Evolutionary conservation across 805 yeast species (phyloP).

Genomic region (Metschnikowia reukaufii): DNA sequence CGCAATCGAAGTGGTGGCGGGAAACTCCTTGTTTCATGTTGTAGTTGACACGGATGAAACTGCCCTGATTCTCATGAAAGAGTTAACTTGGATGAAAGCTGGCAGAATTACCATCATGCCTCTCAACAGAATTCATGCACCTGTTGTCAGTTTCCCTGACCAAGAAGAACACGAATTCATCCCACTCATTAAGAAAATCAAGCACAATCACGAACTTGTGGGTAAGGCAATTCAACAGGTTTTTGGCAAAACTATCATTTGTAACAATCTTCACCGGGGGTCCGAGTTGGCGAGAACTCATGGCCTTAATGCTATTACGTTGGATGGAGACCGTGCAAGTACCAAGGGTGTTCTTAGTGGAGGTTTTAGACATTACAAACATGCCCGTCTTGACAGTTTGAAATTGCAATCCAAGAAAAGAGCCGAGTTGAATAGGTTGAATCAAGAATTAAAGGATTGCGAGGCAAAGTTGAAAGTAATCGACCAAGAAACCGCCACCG

Average conservation of each 20-base stretch:
- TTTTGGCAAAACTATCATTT: constrained; percentile 79
- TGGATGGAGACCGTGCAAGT: constrained; percentile 90
- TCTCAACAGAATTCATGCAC: constrained; percentile 60
- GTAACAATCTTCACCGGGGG: constrained; percentile 67
- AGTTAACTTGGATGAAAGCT: constrained; percentile 61
- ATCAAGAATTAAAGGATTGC: constrained; percentile 40
- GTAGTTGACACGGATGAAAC: constrained; percentile 88
- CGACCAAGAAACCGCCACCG: constrained; percentile 52
- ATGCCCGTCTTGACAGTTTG: constrained; percentile 70
- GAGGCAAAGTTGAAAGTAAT: constrained; percentile 37
- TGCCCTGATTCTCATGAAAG: constrained; percentile 76
- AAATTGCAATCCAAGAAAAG: constrained; percentile 55
- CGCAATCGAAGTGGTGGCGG: constrained; percentile 89
- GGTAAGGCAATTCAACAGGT: constrained; percentile 73
- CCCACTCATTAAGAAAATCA: constrained; percentile 75
- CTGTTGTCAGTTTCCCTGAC: constrained; percentile 55
- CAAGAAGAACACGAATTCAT: constrained; percentile 57
- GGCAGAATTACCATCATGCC: constrained; percentile 95
- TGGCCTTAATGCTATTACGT: constrained; percentile 74
- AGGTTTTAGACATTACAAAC: constrained; percentile 72
- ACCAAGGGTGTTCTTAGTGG: constrained; percentile 84
- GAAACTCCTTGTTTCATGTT: constrained; percentile 79
- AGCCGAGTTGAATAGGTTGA: constrained; percentile 34
- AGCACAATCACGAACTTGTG: constrained; percentile 51
- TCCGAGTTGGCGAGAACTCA: constrained; percentile 60